Conservation (phyloP, 2,329 filamentous ascomycete species). For the Beauveria asiatica region DNA sequence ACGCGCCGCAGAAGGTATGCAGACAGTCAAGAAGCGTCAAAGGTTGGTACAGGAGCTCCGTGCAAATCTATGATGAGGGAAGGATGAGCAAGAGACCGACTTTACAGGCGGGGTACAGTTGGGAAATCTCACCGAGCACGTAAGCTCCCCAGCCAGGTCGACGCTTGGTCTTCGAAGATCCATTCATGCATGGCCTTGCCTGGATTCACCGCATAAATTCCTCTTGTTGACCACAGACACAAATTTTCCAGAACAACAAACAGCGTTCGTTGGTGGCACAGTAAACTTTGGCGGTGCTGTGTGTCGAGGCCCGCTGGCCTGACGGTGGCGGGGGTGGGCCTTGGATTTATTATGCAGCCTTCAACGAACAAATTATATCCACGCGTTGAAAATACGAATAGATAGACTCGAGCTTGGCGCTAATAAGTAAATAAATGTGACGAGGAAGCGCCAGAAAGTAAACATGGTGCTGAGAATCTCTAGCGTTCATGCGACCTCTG, state of each 20-base stretch:
- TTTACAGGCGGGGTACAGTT: slow-evolving; percentile 8
- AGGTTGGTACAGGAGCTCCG: slow-evolving; percentile 85
- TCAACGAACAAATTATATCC: neutral
- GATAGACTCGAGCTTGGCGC: neutral
- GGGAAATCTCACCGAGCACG: slow-evolving; percentile 69
- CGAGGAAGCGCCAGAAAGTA: neutral
- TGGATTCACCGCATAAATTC: neutral
- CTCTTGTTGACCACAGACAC: neutral
- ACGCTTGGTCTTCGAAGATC: slow-evolving; percentile 42
- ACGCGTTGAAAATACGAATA: neutral
- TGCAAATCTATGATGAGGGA: slow-evolving; percentile 68
- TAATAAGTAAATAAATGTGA: neutral
- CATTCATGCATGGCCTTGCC: slow-evolving; percentile 34
- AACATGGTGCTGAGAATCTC: neutral
- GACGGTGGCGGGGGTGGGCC: slow-evolving; percentile 7
- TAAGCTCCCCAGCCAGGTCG: slow-evolving; percentile 88
- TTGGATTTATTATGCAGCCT: neutral
- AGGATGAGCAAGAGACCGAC: neutral
- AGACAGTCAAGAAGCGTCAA: slow-evolving; percentile 87
- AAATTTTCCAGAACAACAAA: neutral
- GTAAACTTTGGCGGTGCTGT: neutral
- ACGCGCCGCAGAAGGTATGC: slow-evolving; percentile 93
- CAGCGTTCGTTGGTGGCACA: neutral
- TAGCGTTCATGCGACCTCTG: neutral
- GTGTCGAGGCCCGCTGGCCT: neutral